A percentile compares a stretch with the other conserved stretches of the same genome.
phyloP scores from a whole-genome alignment of 2,329 filamentous ascomycete species.

The Meredithiella fracta region DNA sequence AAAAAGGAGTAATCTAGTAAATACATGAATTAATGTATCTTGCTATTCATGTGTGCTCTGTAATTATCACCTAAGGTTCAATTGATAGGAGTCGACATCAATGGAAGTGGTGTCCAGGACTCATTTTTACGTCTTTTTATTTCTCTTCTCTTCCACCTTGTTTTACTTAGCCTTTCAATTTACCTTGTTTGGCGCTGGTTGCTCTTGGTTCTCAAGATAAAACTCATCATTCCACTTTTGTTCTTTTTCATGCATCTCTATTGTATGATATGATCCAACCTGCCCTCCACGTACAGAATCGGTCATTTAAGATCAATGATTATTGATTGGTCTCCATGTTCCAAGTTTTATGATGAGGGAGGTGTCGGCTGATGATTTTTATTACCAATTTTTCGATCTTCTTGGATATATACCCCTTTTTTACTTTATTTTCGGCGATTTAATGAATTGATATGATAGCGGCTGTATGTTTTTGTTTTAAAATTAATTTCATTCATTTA shows the following conservation, averaged over 20 bases:
- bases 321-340: neutral
- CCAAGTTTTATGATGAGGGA: neutral
- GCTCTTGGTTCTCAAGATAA: neutral
- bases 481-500: neutral
- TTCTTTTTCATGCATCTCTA: neutral
- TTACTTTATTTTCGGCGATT: neutral
- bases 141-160: neutral
- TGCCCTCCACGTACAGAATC: neutral
- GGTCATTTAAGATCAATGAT: neutral
- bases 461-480: neutral
- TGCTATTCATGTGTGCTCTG: neutral
- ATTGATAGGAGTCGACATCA: neutral
- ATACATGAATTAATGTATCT: neutral
- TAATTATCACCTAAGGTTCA: neutral
- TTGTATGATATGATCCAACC: neutral
- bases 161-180: neutral
- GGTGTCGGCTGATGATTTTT: slow-evolving; percentile 2
- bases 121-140: slow-evolving; percentile 1
- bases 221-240: neutral
- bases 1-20: neutral
- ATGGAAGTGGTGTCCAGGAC: neutral
- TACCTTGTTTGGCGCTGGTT: neutral
- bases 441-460: neutral
- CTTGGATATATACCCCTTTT: slow-evolving; percentile 3
- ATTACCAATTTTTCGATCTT: slow-evolving; percentile 5